phyloP scores from a whole-genome alignment of 306 rosid species.

The Potentilla sterilis region DNA sequence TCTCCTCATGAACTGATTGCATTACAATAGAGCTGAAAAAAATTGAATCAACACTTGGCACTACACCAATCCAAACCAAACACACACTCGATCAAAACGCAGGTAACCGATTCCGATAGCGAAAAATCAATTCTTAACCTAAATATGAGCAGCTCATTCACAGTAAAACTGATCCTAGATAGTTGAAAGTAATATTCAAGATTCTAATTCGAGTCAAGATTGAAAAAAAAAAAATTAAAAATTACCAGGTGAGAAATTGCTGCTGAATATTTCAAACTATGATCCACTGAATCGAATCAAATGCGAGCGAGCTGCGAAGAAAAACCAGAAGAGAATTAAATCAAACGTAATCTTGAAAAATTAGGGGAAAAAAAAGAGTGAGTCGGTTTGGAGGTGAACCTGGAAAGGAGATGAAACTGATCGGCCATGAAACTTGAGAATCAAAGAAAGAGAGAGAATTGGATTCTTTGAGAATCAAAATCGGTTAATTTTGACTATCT shows the following conservation, averaged over 20 bases:
- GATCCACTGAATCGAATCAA: conserved; percentile 48
- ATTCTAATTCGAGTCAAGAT: background rate
- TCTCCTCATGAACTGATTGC: conserved; percentile 67
- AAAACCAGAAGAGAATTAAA: background rate
- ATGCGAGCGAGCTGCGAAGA: conserved; percentile 16
- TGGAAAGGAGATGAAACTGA: conserved; percentile 42
- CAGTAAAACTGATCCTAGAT: background rate
- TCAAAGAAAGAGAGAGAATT: too few relatives aligned
- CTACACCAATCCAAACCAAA: conserved; percentile 6
- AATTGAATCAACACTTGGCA: conserved; percentile 29
- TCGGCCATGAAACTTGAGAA: conserved; percentile 50
- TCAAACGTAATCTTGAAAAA: conserved; percentile 9
- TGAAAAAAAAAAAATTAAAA: background rate
- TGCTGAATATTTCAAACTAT: conserved; percentile 10
- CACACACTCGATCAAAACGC: background rate
- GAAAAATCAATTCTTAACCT: background rate
- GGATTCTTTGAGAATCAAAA: background rate
- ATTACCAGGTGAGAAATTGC: conserved; percentile 26
- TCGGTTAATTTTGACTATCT: background rate
- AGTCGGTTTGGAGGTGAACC: conserved; percentile 40
- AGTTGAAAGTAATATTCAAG: background rate
- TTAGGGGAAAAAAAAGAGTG: background rate
- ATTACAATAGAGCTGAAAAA: conserved; percentile 42
- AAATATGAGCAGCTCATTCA: background rate
- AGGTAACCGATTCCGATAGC: conserved; percentile 7